Evolutionary conservation across 805 yeast species (phyloP).

Genomic region (Pichia sporocuriosa): DNA sequence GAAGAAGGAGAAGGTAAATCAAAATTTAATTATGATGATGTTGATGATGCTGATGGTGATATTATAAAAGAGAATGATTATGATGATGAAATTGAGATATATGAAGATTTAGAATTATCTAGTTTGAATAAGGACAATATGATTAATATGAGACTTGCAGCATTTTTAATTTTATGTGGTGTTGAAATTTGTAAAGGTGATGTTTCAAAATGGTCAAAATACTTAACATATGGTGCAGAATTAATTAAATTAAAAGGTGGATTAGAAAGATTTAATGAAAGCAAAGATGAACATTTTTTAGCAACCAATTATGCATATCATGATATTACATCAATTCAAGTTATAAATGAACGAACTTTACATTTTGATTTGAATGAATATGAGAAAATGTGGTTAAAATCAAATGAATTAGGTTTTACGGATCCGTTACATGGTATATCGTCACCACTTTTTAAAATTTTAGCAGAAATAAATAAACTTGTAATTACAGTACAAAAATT

Average conservation of each 20-base stretch:
- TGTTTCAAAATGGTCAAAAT: conserved; percentile 65
- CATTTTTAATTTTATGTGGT: conserved; percentile 62
- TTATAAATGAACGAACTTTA: conserved; percentile 52
- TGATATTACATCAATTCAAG: conserved; percentile 62
- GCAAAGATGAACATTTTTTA: conserved; percentile 62
- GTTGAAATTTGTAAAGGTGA: conserved; percentile 83
- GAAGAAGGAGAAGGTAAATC: conserved; percentile 18
- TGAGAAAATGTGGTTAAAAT: conserved; percentile 39
- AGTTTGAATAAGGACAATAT: conserved; percentile 26
- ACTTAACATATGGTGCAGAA: conserved; percentile 59
- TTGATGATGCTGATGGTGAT: conserved; percentile 25
- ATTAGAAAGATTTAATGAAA: conserved; percentile 39
- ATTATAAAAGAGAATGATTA: conserved; percentile 12
- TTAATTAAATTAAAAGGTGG: conserved; percentile 61
- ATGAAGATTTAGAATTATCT: conserved; percentile 9
- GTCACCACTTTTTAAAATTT: conserved; percentile 54
- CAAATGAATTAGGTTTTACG: conserved; percentile 37
- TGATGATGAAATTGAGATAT: conserved; percentile 8
- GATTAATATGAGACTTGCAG: conserved; percentile 48
- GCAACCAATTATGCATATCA: conserved; percentile 76
- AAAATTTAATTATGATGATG: conserved; percentile 22
- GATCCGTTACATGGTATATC: conserved; percentile 73
- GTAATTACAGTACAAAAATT: conserved; percentile 44
- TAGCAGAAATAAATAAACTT: conserved; percentile 63
- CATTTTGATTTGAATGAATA: conserved; percentile 60